Evolutionary conservation across 495 filamentous ascomycete genomes (phyloP).

Genomic region (Thozetella sp.): DNA sequence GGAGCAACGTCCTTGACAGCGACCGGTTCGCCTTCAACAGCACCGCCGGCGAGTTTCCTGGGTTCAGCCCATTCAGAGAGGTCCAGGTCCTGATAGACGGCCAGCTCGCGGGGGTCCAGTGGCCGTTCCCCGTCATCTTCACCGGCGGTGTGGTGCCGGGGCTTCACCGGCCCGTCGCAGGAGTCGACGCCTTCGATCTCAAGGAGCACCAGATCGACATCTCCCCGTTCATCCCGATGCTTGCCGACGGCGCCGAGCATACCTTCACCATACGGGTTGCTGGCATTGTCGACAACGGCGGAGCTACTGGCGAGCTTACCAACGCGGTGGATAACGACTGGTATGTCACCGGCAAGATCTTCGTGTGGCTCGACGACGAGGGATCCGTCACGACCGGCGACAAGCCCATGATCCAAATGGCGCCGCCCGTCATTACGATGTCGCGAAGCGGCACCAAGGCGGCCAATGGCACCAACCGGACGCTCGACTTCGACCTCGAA

Average conservation of each 20-base stretch:
- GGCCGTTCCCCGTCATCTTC: conserved; percentile 88
- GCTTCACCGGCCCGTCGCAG: conserved; percentile 83
- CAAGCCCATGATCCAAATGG: conserved; percentile 24
- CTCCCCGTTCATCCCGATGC: conserved; percentile 70
- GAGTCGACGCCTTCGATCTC: conserved; percentile 83
- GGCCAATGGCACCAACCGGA: conserved; percentile 58
- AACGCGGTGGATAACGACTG: conserved; percentile 70
- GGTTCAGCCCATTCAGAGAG: conserved; percentile 80
- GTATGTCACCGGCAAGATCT: conserved; percentile 83
- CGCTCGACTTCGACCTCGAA: conserved; percentile 59
- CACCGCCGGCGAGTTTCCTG: conserved; percentile 61
- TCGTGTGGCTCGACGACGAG: conserved; percentile 65
- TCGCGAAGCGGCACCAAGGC: conserved; percentile 40
- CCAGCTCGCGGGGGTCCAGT: conserved; percentile 73
- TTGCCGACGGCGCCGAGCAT: conserved; percentile 67
- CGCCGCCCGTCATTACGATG: conserved; percentile 24
- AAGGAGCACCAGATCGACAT: conserved; percentile 84
- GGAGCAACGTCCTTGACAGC: conserved; percentile 73
- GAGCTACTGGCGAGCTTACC: conserved; percentile 48
- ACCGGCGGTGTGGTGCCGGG: conserved; percentile 84
- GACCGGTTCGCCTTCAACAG: conserved; percentile 63
- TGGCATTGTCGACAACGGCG: conserved; percentile 57
- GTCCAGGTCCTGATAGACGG: conserved; percentile 81
- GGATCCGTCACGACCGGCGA: conserved; percentile 53
- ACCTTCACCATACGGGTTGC: conserved; percentile 72